Conservation (phyloP, 768 basidiomycete species). For the Russula abietina region DNA sequence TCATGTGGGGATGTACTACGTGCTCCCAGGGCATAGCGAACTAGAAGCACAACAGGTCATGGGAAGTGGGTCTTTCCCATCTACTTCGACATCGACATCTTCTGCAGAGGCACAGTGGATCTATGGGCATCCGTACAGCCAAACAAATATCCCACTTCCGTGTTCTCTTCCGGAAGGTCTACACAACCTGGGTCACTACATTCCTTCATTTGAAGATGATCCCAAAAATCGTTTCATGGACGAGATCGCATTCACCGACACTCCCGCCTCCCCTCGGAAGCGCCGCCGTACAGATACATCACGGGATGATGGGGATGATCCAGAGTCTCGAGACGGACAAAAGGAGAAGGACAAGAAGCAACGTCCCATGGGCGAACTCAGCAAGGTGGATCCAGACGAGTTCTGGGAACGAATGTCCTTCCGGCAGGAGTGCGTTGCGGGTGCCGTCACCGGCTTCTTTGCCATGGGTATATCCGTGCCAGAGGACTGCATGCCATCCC, state of each 20-base stretch:
- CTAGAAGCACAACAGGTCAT: slow-evolving; percentile 61
- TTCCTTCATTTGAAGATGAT: slow-evolving; percentile 95
- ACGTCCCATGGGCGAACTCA: slow-evolving; percentile 45
- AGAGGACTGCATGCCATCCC: slow-evolving; percentile 15
- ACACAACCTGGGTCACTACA: slow-evolving; percentile 58
- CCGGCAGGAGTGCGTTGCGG: slow-evolving; percentile 88
- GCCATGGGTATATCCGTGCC: slow-evolving; percentile 46
- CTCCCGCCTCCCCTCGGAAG: slow-evolving; percentile 51
- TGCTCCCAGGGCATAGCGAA: slow-evolving; percentile 65
- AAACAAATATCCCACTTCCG: slow-evolving; percentile 38
- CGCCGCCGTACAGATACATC: slow-evolving; percentile 37
- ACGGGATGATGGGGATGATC: slow-evolving; percentile 9
- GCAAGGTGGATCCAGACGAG: slow-evolving; percentile 60
- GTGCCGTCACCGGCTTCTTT: slow-evolving; percentile 92
- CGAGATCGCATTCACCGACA: slow-evolving; percentile 73
- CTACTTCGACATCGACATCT: slow-evolving; percentile 16
- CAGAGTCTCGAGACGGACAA: slow-evolving; percentile 19
- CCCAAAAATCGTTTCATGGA: slow-evolving; percentile 92
- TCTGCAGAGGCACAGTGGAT: slow-evolving; percentile 42
- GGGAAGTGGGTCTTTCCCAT: slow-evolving; percentile 33
- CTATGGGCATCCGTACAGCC: slow-evolving; percentile 75
- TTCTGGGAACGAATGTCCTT: slow-evolving; percentile 99
- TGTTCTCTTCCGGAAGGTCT: slow-evolving; percentile 39
- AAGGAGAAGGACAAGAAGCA: slow-evolving; percentile 29
- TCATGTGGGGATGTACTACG: slow-evolving; percentile 44